Conservation (phyloP, 1,284 basidiomycete genomes). For the Dichomitus squalens region DNA sequence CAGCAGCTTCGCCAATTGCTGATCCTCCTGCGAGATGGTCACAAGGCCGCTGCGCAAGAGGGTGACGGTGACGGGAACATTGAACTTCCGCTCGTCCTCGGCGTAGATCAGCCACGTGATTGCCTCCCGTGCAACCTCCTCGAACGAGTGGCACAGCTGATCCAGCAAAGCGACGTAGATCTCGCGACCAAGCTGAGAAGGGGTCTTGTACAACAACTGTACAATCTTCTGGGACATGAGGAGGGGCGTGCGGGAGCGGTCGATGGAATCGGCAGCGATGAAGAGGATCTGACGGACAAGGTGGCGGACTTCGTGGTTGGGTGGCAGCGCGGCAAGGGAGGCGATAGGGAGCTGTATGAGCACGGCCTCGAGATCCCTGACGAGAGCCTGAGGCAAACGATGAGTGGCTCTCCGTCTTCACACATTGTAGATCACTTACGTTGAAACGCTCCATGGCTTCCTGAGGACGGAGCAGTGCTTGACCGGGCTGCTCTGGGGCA, state of each 20-base stretch:
- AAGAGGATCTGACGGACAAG: constrained; percentile 82
- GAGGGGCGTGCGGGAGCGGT: constrained; percentile 86
- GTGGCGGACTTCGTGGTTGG: constrained; percentile 85
- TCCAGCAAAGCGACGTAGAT: constrained; percentile 90
- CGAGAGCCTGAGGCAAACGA: constrained; percentile 39
- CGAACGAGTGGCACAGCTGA: constrained; percentile 86
- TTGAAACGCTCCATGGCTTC: constrained; percentile 80
- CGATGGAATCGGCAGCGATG: constrained; percentile 76
- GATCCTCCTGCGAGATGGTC: constrained; percentile 81
- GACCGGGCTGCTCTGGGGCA: constrained; percentile 44
- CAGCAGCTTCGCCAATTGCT: constrained; percentile 89
- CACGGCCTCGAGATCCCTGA: constrained; percentile 81
- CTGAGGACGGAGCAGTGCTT: constrained; percentile 54
- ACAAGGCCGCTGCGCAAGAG: constrained; percentile 87
- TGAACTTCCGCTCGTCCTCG: constrained; percentile 98
- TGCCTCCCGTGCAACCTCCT: constrained; percentile 95
- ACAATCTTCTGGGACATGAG: constrained; percentile 95
- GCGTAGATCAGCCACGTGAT: constrained; percentile 97
- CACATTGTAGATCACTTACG: constrained; percentile 39
- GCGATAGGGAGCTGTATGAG: constrained; percentile 70
- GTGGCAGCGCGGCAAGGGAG: constrained; percentile 70
- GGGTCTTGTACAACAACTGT: constrained; percentile 85
- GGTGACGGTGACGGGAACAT: constrained; percentile 91
- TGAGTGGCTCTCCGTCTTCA: not conserved
- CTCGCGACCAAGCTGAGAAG: constrained; percentile 82